Evolutionary conservation across 108 stramenopile genomes (phyloP).

Genomic region (Mediolabrus comicus): DNA sequence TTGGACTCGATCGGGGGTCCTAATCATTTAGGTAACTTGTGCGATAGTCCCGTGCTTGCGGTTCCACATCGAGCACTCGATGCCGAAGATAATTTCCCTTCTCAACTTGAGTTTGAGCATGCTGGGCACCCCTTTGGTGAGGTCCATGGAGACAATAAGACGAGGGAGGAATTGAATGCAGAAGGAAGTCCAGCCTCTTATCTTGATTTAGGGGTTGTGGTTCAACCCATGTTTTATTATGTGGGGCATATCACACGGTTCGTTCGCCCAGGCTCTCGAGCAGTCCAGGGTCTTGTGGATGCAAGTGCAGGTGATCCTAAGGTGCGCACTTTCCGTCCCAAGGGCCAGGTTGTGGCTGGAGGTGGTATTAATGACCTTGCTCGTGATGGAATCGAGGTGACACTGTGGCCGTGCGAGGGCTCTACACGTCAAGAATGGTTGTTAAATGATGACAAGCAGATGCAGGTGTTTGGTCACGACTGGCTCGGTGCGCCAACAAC

Average conservation of each 20-base stretch:
- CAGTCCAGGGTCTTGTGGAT: conserved; percentile 64
- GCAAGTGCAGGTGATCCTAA: conserved; percentile 35
- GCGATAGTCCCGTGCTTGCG: conserved; percentile 85
- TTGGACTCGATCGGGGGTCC: conserved; percentile 89
- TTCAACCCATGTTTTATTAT: conserved; percentile 91
- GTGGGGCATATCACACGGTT: conserved; percentile 86
- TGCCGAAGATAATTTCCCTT: conserved; percentile 33
- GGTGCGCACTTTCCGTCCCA: conserved; percentile 61
- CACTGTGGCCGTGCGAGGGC: conserved; percentile 89
- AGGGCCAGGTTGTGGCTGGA: conserved; percentile 65
- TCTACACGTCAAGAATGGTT: conserved; percentile 77
- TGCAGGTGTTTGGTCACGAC: conserved; percentile 74
- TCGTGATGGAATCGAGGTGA: conserved; percentile 78
- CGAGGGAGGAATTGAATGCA: conserved; percentile 79
- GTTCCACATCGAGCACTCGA: conserved; percentile 76
- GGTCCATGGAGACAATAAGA: conserved; percentile 64
- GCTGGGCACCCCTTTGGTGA: conserved; percentile 57
- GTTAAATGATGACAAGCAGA: conserved; percentile 43
- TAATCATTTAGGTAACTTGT: conserved; percentile 91
- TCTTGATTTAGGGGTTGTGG: conserved; percentile 66
- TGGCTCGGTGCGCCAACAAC: conserved; percentile 75
- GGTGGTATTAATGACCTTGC: conserved; percentile 81
- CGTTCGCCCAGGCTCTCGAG: conserved; percentile 71
- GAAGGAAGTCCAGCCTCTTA: conserved; percentile 71
- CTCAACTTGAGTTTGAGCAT: conserved; percentile 60